phyloP scores from a whole-genome alignment of 768 basidiomycete species.

The Xanthoconium purpureum region DNA sequence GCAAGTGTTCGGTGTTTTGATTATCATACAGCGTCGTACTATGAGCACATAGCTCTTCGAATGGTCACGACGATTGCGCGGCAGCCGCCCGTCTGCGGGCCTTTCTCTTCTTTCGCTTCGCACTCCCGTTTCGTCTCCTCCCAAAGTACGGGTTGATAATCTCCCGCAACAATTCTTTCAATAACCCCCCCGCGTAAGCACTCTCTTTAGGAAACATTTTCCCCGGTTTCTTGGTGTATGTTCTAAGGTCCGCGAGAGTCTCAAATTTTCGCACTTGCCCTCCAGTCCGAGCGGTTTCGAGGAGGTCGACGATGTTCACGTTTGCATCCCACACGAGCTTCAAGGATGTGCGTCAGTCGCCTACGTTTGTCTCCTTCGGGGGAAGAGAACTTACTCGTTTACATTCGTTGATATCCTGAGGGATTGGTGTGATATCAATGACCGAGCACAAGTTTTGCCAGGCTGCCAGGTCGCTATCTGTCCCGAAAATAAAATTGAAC shows the following conservation, averaged over 20 bases:
- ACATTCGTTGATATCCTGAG: conserved; percentile 17
- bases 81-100: conserved; percentile 9
- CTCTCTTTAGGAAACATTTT: conserved; percentile 30
- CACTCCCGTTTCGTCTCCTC: conserved; percentile 18
- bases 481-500: conserved; percentile 27
- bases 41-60: too few relatives aligned
- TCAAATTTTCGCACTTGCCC: conserved; percentile 22
- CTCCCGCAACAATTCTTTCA: conserved; percentile 31
- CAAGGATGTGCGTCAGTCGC: not conserved
- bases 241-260: conserved; percentile 22
- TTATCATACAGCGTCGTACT: too few relatives aligned
- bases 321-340: conserved; percentile 27
- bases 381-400: conserved; percentile 8
- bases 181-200: conserved; percentile 30
- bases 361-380: too few relatives aligned
- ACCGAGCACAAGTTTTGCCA: conserved; percentile 27
- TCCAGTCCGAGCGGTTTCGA: conserved; percentile 18
- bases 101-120: conserved; percentile 15
- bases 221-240: conserved; percentile 19
- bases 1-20: too few relatives aligned
- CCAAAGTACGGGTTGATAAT: conserved; percentile 18
- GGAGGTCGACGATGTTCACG: conserved; percentile 36
- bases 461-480: conserved; percentile 11
- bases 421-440: conserved; percentile 22
- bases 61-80: not conserved